A percentile compares a stretch with the other conserved stretches of the same genome.
phyloP scores from a whole-genome alignment of 1,139 yeast genomes.

The Kodamaea sp. region DNA sequence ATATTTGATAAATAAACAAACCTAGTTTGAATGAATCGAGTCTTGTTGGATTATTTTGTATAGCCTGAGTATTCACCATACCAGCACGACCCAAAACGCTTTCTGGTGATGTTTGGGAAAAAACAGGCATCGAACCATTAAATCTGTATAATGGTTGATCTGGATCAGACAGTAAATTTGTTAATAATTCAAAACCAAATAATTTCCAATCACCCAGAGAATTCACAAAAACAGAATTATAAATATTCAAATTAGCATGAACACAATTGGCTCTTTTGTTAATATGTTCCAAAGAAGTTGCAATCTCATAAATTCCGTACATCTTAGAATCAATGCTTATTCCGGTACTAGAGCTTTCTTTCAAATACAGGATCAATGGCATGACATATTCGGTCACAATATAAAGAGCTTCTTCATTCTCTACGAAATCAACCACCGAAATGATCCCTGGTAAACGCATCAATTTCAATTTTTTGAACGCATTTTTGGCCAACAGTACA shows the following conservation, averaged over 20 bases:
- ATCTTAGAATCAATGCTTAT: conserved; percentile 38
- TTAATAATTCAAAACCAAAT: conserved; percentile 76
- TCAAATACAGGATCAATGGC: conserved; percentile 49
- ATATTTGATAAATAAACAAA: conserved; percentile 44
- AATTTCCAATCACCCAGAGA: conserved; percentile 76
- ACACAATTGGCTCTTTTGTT: conserved; percentile 61
- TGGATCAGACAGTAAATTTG: conserved; percentile 48
- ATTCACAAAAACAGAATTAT: conserved; percentile 60
- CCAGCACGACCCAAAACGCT: conserved; percentile 21
- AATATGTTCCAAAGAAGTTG: conserved; percentile 56
- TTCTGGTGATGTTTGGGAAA: conserved; percentile 40
- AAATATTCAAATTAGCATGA: conserved; percentile 57
- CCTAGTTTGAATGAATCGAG: conserved; percentile 69
- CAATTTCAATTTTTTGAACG: conserved; percentile 60
- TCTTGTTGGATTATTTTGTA: conserved; percentile 39
- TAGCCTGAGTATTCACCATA: conserved; percentile 21
- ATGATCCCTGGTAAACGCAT: conserved; percentile 79
- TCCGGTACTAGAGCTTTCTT: conserved; percentile 11
- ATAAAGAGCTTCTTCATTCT: conserved; percentile 57
- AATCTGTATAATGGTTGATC: conserved; percentile 44
- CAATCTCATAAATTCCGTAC: conserved; percentile 59
- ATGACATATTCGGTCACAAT: conserved; percentile 72
- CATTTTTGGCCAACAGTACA: conserved; percentile 56
- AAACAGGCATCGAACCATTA: conserved; percentile 21
- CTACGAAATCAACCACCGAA: conserved; percentile 64